These are phyloP conservation scores for Bacidia rubella DNA, from an alignment of 495 filamentous ascomycete genomes.

Conservation along the genomic window DNA sequence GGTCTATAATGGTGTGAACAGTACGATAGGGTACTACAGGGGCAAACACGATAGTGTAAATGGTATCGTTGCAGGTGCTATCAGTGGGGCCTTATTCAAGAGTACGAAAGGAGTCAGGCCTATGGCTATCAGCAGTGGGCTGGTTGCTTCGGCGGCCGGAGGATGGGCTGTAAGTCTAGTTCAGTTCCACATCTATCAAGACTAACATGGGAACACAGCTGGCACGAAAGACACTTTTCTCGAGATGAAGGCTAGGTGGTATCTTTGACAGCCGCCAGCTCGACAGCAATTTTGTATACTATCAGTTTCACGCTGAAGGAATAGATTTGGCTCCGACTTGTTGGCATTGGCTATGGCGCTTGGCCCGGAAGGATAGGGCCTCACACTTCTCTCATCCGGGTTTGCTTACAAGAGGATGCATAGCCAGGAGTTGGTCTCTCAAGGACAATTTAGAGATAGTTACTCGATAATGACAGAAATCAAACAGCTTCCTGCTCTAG, in stretches of 20 bases:
- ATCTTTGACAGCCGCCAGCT: too few relatives aligned
- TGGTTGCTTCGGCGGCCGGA: slow-evolving; percentile 75
- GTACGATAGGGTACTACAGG: slow-evolving; percentile 67
- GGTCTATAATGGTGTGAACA: slow-evolving; percentile 90
- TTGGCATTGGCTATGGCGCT: not conserved
- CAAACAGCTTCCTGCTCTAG: too few relatives aligned
- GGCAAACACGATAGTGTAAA: slow-evolving; percentile 89
- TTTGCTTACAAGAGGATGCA: not conserved
- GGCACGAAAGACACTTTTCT: slow-evolving; percentile 43
- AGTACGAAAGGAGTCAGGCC: slow-evolving; percentile 78
- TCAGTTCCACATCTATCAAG: slow-evolving; percentile 23
- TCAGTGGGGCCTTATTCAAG: slow-evolving; percentile 93
- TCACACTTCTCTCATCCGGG: not conserved
- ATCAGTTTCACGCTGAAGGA: not conserved
- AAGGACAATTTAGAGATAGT: too few relatives aligned
- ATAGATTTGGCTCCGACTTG: not conserved
- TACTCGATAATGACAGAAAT: too few relatives aligned
- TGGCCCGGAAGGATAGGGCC: not conserved
- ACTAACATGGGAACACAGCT: slow-evolving; percentile 35
- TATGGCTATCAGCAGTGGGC: slow-evolving; percentile 82
- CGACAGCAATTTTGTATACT: not conserved
- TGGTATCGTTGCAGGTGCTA: slow-evolving; percentile 64
- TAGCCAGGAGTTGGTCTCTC: too few relatives aligned
- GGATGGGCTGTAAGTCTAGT: slow-evolving; percentile 55
- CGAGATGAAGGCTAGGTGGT: not conserved